Percentiles rank a stretch among this genome's conserved stretches.
Conservation (phyloP, 495 filamentous ascomycete species). For the Terfezia claveryi region DNA sequence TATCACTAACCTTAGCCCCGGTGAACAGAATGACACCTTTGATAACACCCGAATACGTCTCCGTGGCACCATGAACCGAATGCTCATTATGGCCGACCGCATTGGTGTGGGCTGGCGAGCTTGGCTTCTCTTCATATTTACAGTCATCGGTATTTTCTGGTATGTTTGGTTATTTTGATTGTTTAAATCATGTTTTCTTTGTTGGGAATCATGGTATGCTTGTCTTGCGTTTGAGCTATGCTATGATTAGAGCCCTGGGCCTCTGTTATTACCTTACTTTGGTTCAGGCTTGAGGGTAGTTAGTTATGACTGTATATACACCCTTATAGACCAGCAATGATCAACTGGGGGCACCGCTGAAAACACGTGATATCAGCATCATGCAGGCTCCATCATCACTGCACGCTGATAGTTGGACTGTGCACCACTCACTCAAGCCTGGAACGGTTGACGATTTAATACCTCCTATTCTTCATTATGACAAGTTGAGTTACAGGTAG, state of each 20-base stretch:
- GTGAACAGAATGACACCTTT: conserved; percentile 47
- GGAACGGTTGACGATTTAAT: too few relatives aligned
- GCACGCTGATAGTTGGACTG: too few relatives aligned
- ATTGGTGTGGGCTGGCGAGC: conserved; percentile 88
- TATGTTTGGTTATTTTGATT: conserved; percentile 72
- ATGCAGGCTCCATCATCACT: too few relatives aligned
- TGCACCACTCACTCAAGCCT: too few relatives aligned
- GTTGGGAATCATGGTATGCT: neutral
- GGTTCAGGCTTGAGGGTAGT: neutral
- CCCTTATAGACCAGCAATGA: too few relatives aligned
- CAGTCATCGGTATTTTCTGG: conserved; percentile 57
- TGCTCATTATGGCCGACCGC: conserved; percentile 84
- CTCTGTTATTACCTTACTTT: conserved; percentile 1
- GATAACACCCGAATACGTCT: conserved; percentile 61
- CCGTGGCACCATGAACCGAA: conserved; percentile 83
- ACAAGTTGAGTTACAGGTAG: too few relatives aligned
- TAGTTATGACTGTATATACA: neutral
- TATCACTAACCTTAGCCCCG: conserved; percentile 7
- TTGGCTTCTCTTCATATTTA: conserved; percentile 70
- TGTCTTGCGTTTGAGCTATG: neutral
- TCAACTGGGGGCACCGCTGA: too few relatives aligned
- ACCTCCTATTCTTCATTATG: too few relatives aligned
- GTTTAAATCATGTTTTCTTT: neutral
- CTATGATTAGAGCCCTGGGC: neutral
- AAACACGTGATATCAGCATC: too few relatives aligned